Conservation (phyloP, 1,139 yeast genomes). For the Candida tunisiensis region DNA sequence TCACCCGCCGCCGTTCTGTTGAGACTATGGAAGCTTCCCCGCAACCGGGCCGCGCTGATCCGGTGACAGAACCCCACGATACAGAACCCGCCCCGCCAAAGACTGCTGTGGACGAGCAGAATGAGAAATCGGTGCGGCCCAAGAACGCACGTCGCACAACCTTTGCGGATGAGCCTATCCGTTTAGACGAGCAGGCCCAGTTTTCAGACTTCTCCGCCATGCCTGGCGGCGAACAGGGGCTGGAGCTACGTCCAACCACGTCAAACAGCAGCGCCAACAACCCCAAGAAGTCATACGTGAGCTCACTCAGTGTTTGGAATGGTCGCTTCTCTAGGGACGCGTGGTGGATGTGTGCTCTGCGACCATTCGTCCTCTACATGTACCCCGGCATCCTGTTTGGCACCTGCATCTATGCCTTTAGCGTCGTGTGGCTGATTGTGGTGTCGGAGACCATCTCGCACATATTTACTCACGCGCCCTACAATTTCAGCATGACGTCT, state of each 20-base stretch:
- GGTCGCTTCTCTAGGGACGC: slow-evolving; percentile 35
- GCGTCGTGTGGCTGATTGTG: slow-evolving; percentile 49
- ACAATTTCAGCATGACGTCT: slow-evolving; percentile 29
- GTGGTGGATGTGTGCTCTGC: slow-evolving; percentile 40
- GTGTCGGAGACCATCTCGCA: slow-evolving; percentile 39
- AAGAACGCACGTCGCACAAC: too few species aligned
- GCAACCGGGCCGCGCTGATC: too few species aligned
- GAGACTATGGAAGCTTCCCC: too few species aligned
- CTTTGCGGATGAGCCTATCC: too few species aligned
- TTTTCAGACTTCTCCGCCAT: too few species aligned
- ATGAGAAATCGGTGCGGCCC: too few species aligned
- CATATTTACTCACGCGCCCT: slow-evolving; percentile 30
- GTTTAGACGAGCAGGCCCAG: too few species aligned
- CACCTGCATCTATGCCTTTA: slow-evolving; percentile 34
- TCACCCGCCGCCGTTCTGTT: too few species aligned
- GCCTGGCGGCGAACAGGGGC: too few species aligned
- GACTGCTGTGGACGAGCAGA: too few species aligned
- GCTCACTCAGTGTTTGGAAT: slow-evolving; percentile 13
- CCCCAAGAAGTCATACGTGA: slow-evolving; percentile 9
- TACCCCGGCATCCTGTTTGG: slow-evolving; percentile 42
- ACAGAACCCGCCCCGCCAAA: too few species aligned
- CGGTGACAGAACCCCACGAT: too few species aligned
- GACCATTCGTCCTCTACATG: slow-evolving; percentile 35
- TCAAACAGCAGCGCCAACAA: slow-evolving; percentile 5
- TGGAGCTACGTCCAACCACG: slow-evolving; percentile 2